Conservation (phyloP, 441 rosid species). For the Gossypium davidsonii region DNA sequence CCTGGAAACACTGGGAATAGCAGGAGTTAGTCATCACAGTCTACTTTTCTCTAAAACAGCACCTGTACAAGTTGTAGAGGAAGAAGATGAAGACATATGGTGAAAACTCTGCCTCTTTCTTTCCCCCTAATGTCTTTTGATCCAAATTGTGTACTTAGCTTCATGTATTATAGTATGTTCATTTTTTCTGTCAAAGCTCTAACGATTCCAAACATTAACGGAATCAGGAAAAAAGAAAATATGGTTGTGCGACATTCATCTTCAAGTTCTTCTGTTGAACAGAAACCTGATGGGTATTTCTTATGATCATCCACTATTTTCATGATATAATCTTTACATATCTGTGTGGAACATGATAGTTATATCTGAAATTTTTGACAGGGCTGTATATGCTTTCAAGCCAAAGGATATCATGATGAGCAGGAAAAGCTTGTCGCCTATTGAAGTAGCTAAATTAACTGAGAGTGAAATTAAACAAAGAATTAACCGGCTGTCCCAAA, state of each 20-base stretch:
- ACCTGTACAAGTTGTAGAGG: slow-evolving; percentile 48
- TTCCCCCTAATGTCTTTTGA: neutral
- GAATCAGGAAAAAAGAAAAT: slow-evolving; percentile 38
- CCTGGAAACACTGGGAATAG: slow-evolving; percentile 71
- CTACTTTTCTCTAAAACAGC: slow-evolving; percentile 83
- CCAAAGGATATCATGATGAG: slow-evolving; percentile 61
- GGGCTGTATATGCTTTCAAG: slow-evolving; percentile 77
- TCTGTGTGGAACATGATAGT: neutral
- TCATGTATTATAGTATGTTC: neutral
- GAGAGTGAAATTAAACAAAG: slow-evolving; percentile 68
- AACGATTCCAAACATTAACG: neutral
- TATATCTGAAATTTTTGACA: slow-evolving; percentile 11
- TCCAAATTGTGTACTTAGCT: neutral
- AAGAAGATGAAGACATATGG: slow-evolving; percentile 65
- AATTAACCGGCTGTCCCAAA: slow-evolving; percentile 49
- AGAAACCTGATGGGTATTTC: slow-evolving; percentile 52
- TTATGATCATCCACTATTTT: slow-evolving; percentile 1
- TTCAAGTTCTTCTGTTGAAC: slow-evolving; percentile 39
- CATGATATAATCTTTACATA: neutral
- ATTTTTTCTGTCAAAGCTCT: neutral
- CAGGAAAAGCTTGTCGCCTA: slow-evolving; percentile 49
- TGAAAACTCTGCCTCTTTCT: slow-evolving; percentile 16
- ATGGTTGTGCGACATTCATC: slow-evolving; percentile 32
- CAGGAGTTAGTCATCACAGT: slow-evolving; percentile 94
- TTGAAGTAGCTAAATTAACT: slow-evolving; percentile 34